Evolutionary conservation across 192 early-diverging fungal species (phyloP).

Genomic region (Backusella psychrophila): DNA sequence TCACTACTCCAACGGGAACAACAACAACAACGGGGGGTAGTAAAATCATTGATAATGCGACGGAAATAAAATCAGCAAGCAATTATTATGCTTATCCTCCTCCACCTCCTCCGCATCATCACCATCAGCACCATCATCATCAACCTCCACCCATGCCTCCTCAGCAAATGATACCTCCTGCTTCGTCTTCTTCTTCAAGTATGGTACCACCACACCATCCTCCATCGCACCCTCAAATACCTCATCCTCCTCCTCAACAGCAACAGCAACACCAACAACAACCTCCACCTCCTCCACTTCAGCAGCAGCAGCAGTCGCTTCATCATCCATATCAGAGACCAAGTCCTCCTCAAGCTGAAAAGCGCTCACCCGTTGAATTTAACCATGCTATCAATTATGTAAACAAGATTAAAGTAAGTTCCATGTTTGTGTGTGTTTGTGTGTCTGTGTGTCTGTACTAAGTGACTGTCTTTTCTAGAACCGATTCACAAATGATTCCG

Average conservation of each 20-base stretch:
- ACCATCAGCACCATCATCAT: not conserved
- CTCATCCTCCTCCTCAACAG: not conserved
- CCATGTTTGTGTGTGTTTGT: not conserved
- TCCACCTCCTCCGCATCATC: not conserved
- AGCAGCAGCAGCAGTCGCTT: not conserved
- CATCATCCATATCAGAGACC: conserved; percentile 12
- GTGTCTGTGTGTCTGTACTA: not conserved
- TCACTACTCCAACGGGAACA: conserved; percentile 82
- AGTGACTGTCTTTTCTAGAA: conserved; percentile 51
- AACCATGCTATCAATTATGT: conserved; percentile 99
- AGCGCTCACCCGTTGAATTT: conserved; percentile 87
- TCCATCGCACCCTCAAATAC: conserved; percentile 9
- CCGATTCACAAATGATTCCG: conserved; percentile 89
- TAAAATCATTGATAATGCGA: conserved; percentile 6
- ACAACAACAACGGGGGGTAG: conserved; percentile 50
- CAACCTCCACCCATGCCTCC: not conserved
- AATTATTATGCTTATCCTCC: not conserved
- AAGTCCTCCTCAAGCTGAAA: conserved; percentile 39
- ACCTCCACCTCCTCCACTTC: conserved; percentile 22
- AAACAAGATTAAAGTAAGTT: conserved; percentile 93
- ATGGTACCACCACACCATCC: conserved; percentile 12
- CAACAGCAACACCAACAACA: not conserved
- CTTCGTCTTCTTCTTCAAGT: not conserved
- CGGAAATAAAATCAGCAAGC: not conserved
- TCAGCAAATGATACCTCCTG: conserved; percentile 6